Percentiles rank a stretch among this genome's conserved stretches.
phyloP scores from a whole-genome alignment of 192 early-diverging fungal genomes.

The Coemansia sp. region DNA sequence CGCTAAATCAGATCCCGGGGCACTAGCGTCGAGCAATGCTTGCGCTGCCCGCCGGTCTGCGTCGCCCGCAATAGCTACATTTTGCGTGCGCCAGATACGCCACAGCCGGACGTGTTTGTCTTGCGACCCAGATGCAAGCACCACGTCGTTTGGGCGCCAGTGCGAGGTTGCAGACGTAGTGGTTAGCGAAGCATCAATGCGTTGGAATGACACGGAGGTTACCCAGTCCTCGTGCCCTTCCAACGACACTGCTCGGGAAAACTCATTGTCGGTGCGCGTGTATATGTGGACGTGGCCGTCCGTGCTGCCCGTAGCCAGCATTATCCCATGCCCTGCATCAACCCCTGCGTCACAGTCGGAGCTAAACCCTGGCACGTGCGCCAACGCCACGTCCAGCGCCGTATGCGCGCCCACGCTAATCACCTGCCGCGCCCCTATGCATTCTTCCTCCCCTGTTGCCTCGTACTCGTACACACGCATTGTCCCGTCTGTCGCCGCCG shows the following conservation, averaged over 20 bases:
- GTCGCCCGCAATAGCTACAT: background rate
- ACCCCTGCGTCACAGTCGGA: too few species aligned
- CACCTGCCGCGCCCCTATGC: constrained; percentile 63
- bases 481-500: constrained; percentile 25
- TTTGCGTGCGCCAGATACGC: constrained; percentile 37
- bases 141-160: constrained; percentile 71
- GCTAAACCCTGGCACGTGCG: constrained; percentile 55
- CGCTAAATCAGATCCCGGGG: background rate
- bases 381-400: constrained; percentile 65
- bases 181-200: constrained; percentile 49
- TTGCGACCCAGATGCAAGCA: constrained; percentile 87
- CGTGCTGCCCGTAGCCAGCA: constrained; percentile 83
- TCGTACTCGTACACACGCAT: constrained; percentile 28
- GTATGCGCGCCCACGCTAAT: constrained; percentile 67
- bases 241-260: constrained; percentile 63
- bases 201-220: constrained; percentile 71
- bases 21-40: constrained; percentile 2
- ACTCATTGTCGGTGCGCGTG: constrained; percentile 55
- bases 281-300: constrained; percentile 77
- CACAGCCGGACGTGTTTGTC: constrained; percentile 93
- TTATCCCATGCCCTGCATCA: constrained; percentile 35
- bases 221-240: constrained; percentile 96
- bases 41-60: background rate
- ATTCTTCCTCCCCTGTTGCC: background rate
- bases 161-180: constrained; percentile 30